Conservation (phyloP, 192 early-diverging fungal genomes). For the Entophlyctis luteolus region DNA sequence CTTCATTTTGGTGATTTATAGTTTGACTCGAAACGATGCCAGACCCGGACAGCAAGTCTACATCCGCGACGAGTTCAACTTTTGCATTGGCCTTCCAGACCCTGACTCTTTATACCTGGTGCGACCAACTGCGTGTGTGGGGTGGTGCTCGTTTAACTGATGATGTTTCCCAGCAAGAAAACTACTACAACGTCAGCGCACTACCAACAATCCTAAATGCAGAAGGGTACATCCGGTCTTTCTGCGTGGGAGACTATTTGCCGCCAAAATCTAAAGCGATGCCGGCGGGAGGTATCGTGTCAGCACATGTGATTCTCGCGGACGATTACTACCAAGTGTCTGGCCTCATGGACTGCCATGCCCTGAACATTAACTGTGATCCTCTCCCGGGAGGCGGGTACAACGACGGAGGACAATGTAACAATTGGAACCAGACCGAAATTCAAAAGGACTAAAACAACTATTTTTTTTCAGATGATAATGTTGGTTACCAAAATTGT, state of each 20-base stretch:
- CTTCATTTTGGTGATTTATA: not conserved
- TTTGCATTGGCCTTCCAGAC: conserved; percentile 32
- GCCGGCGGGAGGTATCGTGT: conserved; percentile 17
- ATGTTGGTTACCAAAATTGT: not conserved
- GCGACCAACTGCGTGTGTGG: conserved; percentile 15
- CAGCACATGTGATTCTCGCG: conserved; percentile 15
- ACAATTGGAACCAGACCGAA: too few relatives aligned
- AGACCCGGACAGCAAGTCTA: conserved; percentile 29
- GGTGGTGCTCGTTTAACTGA: not conserved
- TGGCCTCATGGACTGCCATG: conserved; percentile 23
- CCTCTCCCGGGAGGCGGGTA: not conserved
- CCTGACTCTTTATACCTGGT: not conserved
- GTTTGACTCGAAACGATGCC: too few relatives aligned
- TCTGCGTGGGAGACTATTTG: conserved; percentile 28
- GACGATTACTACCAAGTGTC: conserved; percentile 27
- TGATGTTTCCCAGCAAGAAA: conserved; percentile 1
- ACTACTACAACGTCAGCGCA: conserved; percentile 12
- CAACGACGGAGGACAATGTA: conserved; percentile 36
- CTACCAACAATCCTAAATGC: conserved; percentile 27
- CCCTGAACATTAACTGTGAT: conserved; percentile 25
- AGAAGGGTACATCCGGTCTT: conserved; percentile 28
- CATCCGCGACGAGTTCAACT: conserved; percentile 37
- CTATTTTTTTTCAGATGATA: too few relatives aligned
- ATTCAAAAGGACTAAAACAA: too few relatives aligned
- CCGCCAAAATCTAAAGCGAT: conserved; percentile 19